A percentile compares a stretch with the other conserved stretches of the same genome.
These are phyloP conservation scores for Ambrosiella xylebori DNA, from an alignment of 2,329 filamentous ascomycete genomes.

Conservation along the genomic window DNA sequence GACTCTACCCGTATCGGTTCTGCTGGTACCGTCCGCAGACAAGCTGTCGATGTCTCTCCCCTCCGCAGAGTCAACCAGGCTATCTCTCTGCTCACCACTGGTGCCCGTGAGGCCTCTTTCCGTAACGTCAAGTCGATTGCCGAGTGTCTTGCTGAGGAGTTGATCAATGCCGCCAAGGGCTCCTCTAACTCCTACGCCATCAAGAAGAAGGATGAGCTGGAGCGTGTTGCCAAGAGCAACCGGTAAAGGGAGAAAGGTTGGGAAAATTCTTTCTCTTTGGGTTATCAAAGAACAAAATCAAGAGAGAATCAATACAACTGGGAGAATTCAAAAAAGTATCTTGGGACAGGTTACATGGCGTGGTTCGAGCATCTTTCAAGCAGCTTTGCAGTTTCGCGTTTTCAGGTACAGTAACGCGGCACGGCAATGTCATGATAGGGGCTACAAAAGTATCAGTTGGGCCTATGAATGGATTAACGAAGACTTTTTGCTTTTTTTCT, in stretches of 20 bases:
- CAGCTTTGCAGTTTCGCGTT: conserved; percentile 32
- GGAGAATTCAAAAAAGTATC: conserved; percentile 13
- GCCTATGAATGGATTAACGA: conserved; percentile 12
- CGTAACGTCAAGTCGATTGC: conserved; percentile 99
- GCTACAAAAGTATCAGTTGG: conserved; percentile 26
- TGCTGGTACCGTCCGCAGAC: conserved; percentile 97
- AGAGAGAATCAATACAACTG: conserved; percentile 15
- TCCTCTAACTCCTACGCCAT: conserved; percentile 99
- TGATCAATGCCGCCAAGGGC: conserved; percentile 99
- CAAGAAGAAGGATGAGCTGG: conserved; percentile 99
- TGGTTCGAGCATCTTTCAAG: conserved; percentile 27
- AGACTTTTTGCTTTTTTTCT: conserved; percentile 11
- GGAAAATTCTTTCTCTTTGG: conserved; percentile 21
- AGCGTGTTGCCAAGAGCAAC: conserved; percentile 99
- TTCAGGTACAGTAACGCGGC: conserved; percentile 27
- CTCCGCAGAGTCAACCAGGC: conserved; percentile 99
- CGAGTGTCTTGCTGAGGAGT: conserved; percentile 98
- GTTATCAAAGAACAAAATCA: conserved; percentile 14
- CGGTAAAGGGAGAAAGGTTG: conserved; percentile 52
- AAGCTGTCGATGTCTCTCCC: conserved; percentile 99
- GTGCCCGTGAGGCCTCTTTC: conserved; percentile 97
- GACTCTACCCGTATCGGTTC: conserved; percentile 99
- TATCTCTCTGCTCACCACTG: conserved; percentile 95
- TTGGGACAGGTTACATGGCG: conserved; percentile 24
- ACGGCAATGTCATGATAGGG: conserved; percentile 25